Percentiles rank a stretch among this genome's conserved stretches.
These are phyloP conservation scores for Cladosporium sp. DNA, from an alignment of 2,329 filamentous ascomycete species.

Conservation along the genomic window DNA sequence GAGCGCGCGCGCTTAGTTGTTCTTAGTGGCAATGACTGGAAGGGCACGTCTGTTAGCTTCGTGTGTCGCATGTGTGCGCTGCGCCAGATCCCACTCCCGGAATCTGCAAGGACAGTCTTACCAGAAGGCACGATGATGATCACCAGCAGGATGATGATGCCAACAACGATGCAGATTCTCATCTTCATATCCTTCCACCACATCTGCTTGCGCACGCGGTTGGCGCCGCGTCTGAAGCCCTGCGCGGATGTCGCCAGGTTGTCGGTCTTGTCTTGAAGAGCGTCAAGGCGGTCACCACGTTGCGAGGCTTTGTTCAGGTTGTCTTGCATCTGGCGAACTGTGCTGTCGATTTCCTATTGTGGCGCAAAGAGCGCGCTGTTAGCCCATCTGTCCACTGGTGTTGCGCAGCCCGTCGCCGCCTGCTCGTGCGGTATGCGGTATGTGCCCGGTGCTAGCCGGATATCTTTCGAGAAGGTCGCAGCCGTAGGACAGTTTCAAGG, in stretches of 20 bases:
- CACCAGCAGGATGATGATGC: constrained; percentile 84
- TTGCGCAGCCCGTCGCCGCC: background rate
- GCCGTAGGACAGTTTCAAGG: background rate
- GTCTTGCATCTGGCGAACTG: constrained; percentile 89
- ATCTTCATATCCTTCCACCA: constrained; percentile 99
- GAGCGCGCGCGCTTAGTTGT: constrained; percentile 3
- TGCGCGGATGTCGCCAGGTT: constrained; percentile 90
- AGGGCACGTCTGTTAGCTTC: background rate
- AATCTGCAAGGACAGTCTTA: constrained; percentile 38
- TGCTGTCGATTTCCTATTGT: constrained; percentile 89
- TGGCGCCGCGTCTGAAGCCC: constrained; percentile 93
- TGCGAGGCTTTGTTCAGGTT: constrained; percentile 97
- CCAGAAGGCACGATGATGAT: constrained; percentile 92
- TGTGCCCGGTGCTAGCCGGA: background rate
- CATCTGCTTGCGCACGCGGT: constrained; percentile 89
- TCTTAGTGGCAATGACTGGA: constrained; percentile 14
- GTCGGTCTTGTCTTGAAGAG: constrained; percentile 87
- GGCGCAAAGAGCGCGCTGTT: background rate
- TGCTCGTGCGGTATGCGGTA: background rate
- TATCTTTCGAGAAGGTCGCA: background rate
- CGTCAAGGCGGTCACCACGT: constrained; percentile 83
- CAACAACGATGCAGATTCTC: constrained; percentile 90
- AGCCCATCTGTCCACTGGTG: background rate
- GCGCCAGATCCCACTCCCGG: background rate
- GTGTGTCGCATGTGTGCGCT: background rate